These are phyloP conservation scores for Brasenia schreberi DNA, from an alignment of 164 flowering plant genomes.

Conservation along the genomic window DNA sequence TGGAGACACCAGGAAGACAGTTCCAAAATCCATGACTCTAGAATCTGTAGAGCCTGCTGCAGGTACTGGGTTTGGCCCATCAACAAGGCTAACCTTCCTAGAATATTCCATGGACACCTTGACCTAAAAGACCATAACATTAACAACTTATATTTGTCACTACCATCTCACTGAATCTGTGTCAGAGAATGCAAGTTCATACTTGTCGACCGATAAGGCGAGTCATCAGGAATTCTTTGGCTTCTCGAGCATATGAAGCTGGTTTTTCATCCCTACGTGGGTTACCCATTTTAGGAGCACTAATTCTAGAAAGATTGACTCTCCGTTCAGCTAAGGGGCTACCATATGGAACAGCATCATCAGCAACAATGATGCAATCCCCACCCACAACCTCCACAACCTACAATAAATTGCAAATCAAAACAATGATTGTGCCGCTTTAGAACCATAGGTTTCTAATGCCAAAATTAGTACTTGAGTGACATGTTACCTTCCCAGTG, in stretches of 20 bases:
- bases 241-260: constrained; percentile 87
- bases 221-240: constrained; percentile 72
- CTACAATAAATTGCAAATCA: constrained; percentile 21
- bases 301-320: constrained; percentile 87
- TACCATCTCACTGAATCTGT: too few relatives aligned
- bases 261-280: constrained; percentile 81
- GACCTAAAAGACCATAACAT: constrained; percentile 33
- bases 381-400: constrained; percentile 99
- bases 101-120: constrained; percentile 93
- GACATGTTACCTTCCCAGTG: constrained; percentile 59
- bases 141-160: too few relatives aligned
- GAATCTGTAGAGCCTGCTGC: constrained; percentile 43
- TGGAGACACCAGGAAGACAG: constrained; percentile 62
- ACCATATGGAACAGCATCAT: constrained; percentile 81
- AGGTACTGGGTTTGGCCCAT: constrained; percentile 33
- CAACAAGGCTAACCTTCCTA: constrained; percentile 55
- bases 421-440: background rate
- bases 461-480: background rate
- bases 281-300: constrained; percentile 84
- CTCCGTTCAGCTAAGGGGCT: constrained; percentile 84
- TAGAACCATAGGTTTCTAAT: background rate
- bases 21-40: constrained; percentile 93
- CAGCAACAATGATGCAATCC: constrained; percentile 89
- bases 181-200: constrained; percentile 6
- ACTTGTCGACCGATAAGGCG: constrained; percentile 84